phyloP scores from a whole-genome alignment of 345 rosid genomes.

The Hibiscus tridactylites region DNA sequence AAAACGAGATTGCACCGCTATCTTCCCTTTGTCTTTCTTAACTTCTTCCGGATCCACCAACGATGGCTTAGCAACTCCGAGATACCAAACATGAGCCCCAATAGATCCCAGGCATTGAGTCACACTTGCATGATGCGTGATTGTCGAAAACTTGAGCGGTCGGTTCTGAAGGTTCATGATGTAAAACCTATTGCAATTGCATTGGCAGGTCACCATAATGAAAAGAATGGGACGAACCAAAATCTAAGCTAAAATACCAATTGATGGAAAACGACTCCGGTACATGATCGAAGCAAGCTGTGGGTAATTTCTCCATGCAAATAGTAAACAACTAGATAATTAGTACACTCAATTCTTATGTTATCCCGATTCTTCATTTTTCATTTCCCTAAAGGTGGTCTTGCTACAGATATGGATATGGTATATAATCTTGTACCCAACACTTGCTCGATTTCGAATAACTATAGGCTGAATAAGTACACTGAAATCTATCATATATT shows the following conservation, averaged over 20 bases:
- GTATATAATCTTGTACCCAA: no score
- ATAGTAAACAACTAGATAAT: background rate
- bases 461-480: no score
- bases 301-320: background rate
- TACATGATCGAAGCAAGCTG: background rate
- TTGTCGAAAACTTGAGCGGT: conserved; percentile 35
- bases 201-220: background rate
- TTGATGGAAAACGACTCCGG: background rate
- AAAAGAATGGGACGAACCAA: background rate
- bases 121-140: conserved; percentile 80
- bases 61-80: conserved; percentile 74
- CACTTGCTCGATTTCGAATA: no score
- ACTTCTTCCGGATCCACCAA: conserved; percentile 18
- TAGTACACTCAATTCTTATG: background rate
- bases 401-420: no score
- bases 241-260: background rate
- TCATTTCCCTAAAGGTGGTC: no score
- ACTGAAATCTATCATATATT: no score
- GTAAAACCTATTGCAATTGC: conserved; percentile 4
- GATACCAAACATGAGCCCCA: conserved; percentile 69
- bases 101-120: conserved; percentile 85
- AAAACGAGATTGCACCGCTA: conserved; percentile 22
- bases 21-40: background rate
- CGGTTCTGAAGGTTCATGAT: conserved; percentile 25
- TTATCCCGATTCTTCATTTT: background rate